These are phyloP conservation scores for Clausena lansium DNA, from an alignment of 345 rosid species.

Conservation along the genomic window DNA sequence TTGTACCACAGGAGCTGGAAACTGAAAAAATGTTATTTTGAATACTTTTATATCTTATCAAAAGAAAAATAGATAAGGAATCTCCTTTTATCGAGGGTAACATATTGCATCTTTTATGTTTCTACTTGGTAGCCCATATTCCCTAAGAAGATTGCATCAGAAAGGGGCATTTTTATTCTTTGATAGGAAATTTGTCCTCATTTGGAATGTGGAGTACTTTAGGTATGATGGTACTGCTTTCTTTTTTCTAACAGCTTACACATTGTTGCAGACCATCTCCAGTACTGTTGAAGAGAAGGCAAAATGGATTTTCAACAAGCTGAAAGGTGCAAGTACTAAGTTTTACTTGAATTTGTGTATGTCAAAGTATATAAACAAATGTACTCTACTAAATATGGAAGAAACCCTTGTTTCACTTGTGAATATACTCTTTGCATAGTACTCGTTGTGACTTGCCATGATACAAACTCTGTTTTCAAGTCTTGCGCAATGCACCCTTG, in stretches of 20 bases:
- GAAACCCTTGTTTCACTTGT: not conserved
- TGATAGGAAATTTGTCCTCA: not conserved
- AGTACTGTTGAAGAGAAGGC: slow-evolving; percentile 95
- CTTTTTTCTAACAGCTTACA: not conserved
- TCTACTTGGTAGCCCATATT: not conserved
- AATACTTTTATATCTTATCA: not conserved
- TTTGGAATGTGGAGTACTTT: not conserved
- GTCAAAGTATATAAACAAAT: not conserved
- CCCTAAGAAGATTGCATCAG: not conserved
- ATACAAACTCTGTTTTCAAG: not conserved
- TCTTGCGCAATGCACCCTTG: not conserved
- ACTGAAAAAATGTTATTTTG: not conserved
- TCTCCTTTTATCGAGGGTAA: not conserved
- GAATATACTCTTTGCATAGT: not conserved
- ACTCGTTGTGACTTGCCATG: not conserved
- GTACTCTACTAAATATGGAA: not conserved
- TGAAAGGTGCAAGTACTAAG: slow-evolving; percentile 57
- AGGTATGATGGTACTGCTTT: slow-evolving; percentile 3
- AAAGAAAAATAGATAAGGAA: not conserved
- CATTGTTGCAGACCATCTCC: slow-evolving; percentile 65
- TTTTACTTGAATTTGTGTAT: not conserved
- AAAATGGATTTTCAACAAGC: slow-evolving; percentile 94
- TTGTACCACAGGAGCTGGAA: not conserved
- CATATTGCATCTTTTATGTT: not conserved
- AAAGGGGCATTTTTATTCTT: not conserved